Conservation (phyloP, 768 basidiomycete genomes). For the Leccinellum luteum region DNA sequence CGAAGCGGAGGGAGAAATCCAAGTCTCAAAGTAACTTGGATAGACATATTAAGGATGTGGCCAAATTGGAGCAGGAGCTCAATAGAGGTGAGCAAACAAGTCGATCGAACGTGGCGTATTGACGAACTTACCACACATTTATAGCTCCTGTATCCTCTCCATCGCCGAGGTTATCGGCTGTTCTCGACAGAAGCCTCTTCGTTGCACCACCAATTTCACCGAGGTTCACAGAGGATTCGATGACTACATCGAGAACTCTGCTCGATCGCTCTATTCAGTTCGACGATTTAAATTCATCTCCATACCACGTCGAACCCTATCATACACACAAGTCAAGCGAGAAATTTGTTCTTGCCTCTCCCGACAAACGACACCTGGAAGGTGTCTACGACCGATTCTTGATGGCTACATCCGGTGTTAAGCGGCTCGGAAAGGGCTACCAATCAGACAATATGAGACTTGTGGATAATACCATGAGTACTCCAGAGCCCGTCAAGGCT, state of each 20-base stretch:
- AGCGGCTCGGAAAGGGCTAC: slow-evolving; percentile 76
- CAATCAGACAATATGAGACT: slow-evolving; percentile 64
- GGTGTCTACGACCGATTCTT: slow-evolving; percentile 80
- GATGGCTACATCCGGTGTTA: slow-evolving; percentile 79
- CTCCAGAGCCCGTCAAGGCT: slow-evolving; percentile 19
- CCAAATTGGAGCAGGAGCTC: slow-evolving; percentile 62
- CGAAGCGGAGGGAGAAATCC: slow-evolving; percentile 64
- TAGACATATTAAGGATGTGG: slow-evolving; percentile 64
- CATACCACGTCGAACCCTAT: slow-evolving; percentile 63
- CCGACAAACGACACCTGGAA: slow-evolving; percentile 60
- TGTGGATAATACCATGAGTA: slow-evolving; percentile 31
- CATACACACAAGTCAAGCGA: slow-evolving; percentile 45
- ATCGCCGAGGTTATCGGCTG: slow-evolving; percentile 57
- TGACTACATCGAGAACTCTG: slow-evolving; percentile 22
- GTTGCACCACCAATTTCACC: slow-evolving; percentile 47
- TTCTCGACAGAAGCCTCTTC: slow-evolving; percentile 69
- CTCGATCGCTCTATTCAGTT: slow-evolving; percentile 18
- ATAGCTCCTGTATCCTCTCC: slow-evolving; percentile 36
- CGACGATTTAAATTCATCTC: slow-evolving; percentile 57
- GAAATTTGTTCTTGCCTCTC: slow-evolving; percentile 44
- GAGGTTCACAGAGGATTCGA: slow-evolving; percentile 38
- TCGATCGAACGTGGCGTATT: neutral
- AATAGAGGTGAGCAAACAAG: slow-evolving; percentile 49
- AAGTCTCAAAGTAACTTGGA: slow-evolving; percentile 64
- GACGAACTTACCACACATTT: neutral